These are phyloP conservation scores for Podaxis rugospora DNA, from an alignment of 768 basidiomycete species.

Conservation along the genomic window DNA sequence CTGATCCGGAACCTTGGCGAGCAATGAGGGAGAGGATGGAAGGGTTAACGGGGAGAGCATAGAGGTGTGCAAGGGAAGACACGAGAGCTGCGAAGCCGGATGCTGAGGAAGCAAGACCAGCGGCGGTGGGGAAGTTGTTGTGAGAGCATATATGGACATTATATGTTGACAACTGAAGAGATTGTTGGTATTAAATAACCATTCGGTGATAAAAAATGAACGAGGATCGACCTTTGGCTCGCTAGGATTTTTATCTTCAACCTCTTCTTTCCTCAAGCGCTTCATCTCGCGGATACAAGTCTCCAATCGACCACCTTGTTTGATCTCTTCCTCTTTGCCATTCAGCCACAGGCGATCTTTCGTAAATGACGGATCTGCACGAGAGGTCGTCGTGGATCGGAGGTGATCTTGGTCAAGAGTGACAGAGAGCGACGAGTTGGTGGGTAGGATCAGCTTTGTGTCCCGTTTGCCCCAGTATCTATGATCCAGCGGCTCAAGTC, in stretches of 20 bases:
- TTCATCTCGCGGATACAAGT: constrained; percentile 90
- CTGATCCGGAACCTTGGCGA: constrained; percentile 96
- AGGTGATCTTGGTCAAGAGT: constrained; percentile 97
- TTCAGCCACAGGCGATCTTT: constrained; percentile 92
- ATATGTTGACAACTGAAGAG: constrained; percentile 57
- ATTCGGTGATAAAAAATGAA: background rate
- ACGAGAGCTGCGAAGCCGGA: constrained; percentile 96
- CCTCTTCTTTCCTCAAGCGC: constrained; percentile 57
- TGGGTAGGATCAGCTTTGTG: constrained; percentile 91
- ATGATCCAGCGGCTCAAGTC: background rate
- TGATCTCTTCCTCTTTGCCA: constrained; percentile 88
- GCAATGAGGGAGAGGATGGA: constrained; percentile 90
- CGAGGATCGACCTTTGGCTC: constrained; percentile 56
- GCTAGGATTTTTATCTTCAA: constrained; percentile 66
- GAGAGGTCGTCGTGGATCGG: constrained; percentile 88
- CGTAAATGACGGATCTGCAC: constrained; percentile 70
- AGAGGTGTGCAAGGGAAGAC: constrained; percentile 83
- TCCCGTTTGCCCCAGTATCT: constrained; percentile 99
- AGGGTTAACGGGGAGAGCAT: constrained; percentile 70
- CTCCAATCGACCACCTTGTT: constrained; percentile 67
- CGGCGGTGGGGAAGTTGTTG: constrained; percentile 99
- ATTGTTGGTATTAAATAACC: constrained; percentile 6
- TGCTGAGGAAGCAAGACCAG: constrained; percentile 95
- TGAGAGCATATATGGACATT: constrained; percentile 86
- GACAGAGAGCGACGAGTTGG: constrained; percentile 97